Conservation (phyloP, 805 yeast genomes). For the Candida corydali region DNA sequence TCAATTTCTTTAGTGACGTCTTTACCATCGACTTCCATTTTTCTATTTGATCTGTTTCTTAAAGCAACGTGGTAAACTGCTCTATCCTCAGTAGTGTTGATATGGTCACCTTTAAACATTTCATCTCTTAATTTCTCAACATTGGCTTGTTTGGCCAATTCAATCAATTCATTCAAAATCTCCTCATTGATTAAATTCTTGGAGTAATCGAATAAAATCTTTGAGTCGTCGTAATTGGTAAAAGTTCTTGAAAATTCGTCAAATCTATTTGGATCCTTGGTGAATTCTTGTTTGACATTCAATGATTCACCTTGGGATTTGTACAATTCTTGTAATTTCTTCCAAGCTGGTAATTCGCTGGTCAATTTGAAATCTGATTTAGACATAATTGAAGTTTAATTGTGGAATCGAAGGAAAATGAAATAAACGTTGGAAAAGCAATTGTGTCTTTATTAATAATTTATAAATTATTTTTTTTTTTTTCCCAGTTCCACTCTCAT, state of each 20-base stretch:
- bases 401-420: neutral
- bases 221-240: constrained; percentile 79
- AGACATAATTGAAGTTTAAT: constrained; percentile 5
- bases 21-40: constrained; percentile 84
- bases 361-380: constrained; percentile 47
- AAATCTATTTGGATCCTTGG: constrained; percentile 69
- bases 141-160: constrained; percentile 85
- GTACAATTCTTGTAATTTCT: constrained; percentile 66
- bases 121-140: constrained; percentile 84
- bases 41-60: constrained; percentile 84
- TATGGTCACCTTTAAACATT: constrained; percentile 89
- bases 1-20: constrained; percentile 92
- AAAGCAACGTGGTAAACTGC: constrained; percentile 97
- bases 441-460: neutral
- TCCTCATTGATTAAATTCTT: constrained; percentile 91
- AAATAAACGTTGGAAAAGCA: neutral
- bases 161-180: constrained; percentile 59
- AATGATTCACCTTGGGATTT: constrained; percentile 66
- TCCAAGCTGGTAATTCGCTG: constrained; percentile 81
- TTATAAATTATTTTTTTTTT: too few relatives aligned
- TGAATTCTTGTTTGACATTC: constrained; percentile 75
- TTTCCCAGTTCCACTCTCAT: neutral
- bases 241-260: constrained; percentile 73
- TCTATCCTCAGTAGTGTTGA: constrained; percentile 93
- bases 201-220: constrained; percentile 91